These are phyloP conservation scores for Ilyonectria mors-panacis DNA, from an alignment of 2,329 filamentous ascomycete genomes.

Conservation along the genomic window DNA sequence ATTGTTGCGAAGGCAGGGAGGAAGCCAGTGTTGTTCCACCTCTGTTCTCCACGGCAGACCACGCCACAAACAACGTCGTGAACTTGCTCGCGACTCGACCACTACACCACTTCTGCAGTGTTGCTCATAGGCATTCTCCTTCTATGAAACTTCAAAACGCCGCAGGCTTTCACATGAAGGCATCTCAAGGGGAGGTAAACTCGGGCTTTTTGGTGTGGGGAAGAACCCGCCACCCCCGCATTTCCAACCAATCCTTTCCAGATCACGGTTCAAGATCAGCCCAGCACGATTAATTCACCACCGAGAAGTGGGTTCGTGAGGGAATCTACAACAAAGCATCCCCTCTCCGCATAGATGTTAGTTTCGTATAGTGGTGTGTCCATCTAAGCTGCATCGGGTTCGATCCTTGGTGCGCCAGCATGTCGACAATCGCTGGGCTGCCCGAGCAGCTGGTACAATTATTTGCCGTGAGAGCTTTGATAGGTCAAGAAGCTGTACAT, in stretches of 20 bases:
- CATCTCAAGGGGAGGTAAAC: not conserved
- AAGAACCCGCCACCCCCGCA: slow-evolving; percentile 16
- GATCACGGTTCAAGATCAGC: slow-evolving; percentile 15
- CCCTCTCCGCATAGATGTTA: not conserved
- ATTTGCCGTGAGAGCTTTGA: not conserved
- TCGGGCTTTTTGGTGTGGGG: slow-evolving; percentile 7
- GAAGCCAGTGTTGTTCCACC: not conserved
- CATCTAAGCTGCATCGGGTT: not conserved
- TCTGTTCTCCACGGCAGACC: not conserved
- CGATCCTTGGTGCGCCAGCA: not conserved
- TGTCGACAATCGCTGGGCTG: not conserved
- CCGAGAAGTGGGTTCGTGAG: not conserved
- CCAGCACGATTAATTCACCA: not conserved
- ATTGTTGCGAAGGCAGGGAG: not conserved
- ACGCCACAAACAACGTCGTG: not conserved
- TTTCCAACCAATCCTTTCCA: slow-evolving; percentile 8
- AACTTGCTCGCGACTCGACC: not conserved
- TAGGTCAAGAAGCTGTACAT: not conserved
- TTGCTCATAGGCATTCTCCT: not conserved
- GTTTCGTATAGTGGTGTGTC: not conserved
- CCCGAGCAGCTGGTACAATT: not conserved
- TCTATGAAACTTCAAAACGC: not conserved
- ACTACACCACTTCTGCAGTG: not conserved
- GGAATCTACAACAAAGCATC: not conserved
- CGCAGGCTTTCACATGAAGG: not conserved